A percentile compares a stretch with the other conserved stretches of the same genome.
These are phyloP conservation scores for Penicillium frequentans DNA, from an alignment of 2,329 filamentous ascomycete genomes.

Conservation along the genomic window DNA sequence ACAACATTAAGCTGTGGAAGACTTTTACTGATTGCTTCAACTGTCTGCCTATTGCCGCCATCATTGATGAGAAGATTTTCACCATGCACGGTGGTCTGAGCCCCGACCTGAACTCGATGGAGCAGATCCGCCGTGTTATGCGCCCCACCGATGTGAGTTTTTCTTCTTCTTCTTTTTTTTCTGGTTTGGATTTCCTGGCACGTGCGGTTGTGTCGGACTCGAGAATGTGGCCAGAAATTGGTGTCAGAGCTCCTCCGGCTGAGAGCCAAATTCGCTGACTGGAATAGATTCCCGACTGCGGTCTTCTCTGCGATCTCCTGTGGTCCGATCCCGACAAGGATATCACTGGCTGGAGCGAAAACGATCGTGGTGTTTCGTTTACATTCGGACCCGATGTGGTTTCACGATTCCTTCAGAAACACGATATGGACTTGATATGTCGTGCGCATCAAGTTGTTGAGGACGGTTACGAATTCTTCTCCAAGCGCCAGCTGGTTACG, in stretches of 20 bases:
- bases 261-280: slow-evolving; percentile 43
- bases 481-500: slow-evolving; percentile 94
- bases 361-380: slow-evolving; percentile 97
- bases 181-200: neutral
- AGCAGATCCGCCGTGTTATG: slow-evolving; percentile 99
- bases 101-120: slow-evolving; percentile 98
- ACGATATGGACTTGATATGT: slow-evolving; percentile 99
- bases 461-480: slow-evolving; percentile 99
- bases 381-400: slow-evolving; percentile 98
- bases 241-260: slow-evolving; percentile 30
- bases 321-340: slow-evolving; percentile 99
- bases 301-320: slow-evolving; percentile 92
- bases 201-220: slow-evolving; percentile 6
- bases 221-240: slow-evolving; percentile 10
- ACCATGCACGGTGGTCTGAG: slow-evolving; percentile 98
- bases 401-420: slow-evolving; percentile 95
- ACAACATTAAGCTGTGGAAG: slow-evolving; percentile 99
- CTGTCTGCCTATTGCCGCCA: slow-evolving; percentile 94
- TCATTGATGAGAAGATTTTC: slow-evolving; percentile 99
- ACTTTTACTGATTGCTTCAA: slow-evolving; percentile 99
- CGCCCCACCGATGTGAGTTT: slow-evolving; percentile 91
- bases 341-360: slow-evolving; percentile 98
- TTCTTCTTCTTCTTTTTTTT: slow-evolving; percentile 11
- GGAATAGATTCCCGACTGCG: slow-evolving; percentile 89
- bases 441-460: slow-evolving; percentile 98